These are phyloP conservation scores for Neofusicoccum kwambonambiense DNA, from an alignment of 2,329 filamentous ascomycete genomes.

Conservation along the genomic window DNA sequence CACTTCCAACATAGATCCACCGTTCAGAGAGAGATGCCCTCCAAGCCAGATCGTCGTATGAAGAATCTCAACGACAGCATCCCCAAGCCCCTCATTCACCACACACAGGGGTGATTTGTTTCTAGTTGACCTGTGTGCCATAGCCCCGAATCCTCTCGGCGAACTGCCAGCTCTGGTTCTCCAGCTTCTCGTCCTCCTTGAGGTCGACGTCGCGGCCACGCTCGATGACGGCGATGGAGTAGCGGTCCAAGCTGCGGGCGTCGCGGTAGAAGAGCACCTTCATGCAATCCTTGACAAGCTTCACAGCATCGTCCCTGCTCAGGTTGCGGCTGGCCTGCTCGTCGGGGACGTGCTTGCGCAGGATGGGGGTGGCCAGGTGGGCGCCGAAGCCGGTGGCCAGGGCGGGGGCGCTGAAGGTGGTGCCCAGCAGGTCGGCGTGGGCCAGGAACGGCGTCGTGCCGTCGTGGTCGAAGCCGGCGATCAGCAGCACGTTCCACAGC, in stretches of 20 bases:
- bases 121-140: slow-evolving; percentile 66
- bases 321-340: slow-evolving; percentile 73
- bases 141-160: slow-evolving; percentile 94
- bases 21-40: neutral
- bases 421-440: slow-evolving; percentile 86
- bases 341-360: slow-evolving; percentile 80
- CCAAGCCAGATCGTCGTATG: too few relatives aligned
- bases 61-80: too few relatives aligned
- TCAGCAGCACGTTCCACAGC: slow-evolving; percentile 92
- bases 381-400: slow-evolving; percentile 92
- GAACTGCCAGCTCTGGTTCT: slow-evolving; percentile 97
- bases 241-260: slow-evolving; percentile 85
- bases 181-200: slow-evolving; percentile 80
- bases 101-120: too few relatives aligned
- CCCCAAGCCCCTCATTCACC: too few relatives aligned
- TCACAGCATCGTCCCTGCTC: slow-evolving; percentile 73
- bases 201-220: slow-evolving; percentile 78
- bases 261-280: slow-evolving; percentile 98
- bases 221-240: slow-evolving; percentile 87
- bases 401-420: slow-evolving; percentile 82
- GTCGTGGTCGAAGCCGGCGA: slow-evolving; percentile 78
- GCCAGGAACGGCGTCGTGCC: slow-evolving; percentile 83
- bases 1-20: neutral
- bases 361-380: slow-evolving; percentile 87
- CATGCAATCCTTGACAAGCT: slow-evolving; percentile 88